Base-by-base conservation (phyloP, 2,329 filamentous ascomycete genomes). In the Penicillium sp. region DNA sequence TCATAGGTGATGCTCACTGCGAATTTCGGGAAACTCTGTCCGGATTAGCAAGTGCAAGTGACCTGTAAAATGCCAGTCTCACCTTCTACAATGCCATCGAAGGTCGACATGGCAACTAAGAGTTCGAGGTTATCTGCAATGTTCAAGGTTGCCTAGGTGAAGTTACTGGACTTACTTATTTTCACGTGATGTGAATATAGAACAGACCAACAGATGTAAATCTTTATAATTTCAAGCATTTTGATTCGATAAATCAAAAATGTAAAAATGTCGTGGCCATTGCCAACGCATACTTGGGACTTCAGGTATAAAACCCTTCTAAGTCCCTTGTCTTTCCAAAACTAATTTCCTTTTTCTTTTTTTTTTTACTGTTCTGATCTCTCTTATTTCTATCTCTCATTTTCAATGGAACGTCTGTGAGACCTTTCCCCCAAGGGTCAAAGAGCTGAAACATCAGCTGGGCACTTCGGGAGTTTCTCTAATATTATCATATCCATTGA, bases 11-110 rank as follows among this genome's bases (percentile, higher is more conserved):
- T 36, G 62, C 75, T 65, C 62, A 86, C 86, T 87, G 65, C 87
- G 80, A 57, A 96, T 91, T 38, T 86, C 83, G 4, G 90, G 90
- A 63, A 96, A 95, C 68, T 96, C 91, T 74, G 25, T 35, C 16
- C 12, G 11, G 16, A 40, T 56, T 28, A 61, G 33, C 9, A 22
- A 22, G 28, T 31, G 4, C 26, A 43, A 11, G 17, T 35, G 30
- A 43, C 12, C 10, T 28, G 50, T 47, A 5, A 49, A 44, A 19
- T 25, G 12, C n/a, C 9, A 8, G 14, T 30, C 63, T 47, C 50
- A 66, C 68, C 68, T 63, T 66, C 60, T 26, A 71, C 50, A 36
- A 70, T 57, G 11, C 69, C 69, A 58, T 71, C 63, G 52, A 72
- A 71, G 12, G 69, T 72, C 45, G 69, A 72, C 69, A 72, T 72